Evolutionary conservation across 768 basidiomycete genomes (phyloP).

Genomic region (Punctularia strigosozonata): DNA sequence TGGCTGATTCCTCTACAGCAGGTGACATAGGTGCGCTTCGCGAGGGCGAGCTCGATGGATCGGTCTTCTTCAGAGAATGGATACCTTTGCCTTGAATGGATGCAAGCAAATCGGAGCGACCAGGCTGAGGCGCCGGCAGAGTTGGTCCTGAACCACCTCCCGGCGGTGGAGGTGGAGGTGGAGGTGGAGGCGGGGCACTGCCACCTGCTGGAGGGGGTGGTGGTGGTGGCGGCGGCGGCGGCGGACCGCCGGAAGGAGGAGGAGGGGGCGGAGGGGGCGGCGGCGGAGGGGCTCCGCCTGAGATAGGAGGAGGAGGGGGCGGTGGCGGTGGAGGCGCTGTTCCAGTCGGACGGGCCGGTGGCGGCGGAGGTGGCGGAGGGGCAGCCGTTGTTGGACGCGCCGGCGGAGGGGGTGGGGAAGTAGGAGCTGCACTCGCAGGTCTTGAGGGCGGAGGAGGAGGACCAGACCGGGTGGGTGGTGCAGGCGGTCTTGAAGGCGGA

Average conservation of each 20-base stretch:
- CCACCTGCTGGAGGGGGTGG: slow-evolving; percentile 26
- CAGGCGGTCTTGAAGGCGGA: slow-evolving; percentile 21
- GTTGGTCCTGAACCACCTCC: slow-evolving; percentile 12
- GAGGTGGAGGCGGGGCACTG: slow-evolving; percentile 16
- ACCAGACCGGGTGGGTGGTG: slow-evolving; percentile 21
- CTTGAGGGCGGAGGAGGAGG: slow-evolving; percentile 17
- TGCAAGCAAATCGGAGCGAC: slow-evolving; percentile 55
- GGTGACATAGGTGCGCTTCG: slow-evolving; percentile 22
- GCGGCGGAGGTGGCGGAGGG: slow-evolving; percentile 24
- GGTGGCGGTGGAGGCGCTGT: slow-evolving; percentile 15
- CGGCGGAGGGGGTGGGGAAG: slow-evolving; percentile 25
- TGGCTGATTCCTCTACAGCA: slow-evolving; percentile 19
- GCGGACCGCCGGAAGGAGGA: slow-evolving; percentile 10
- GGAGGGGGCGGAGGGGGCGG: slow-evolving; percentile 33
- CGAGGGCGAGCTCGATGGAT: slow-evolving; percentile 17
- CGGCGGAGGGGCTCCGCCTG: slow-evolving; percentile 19
- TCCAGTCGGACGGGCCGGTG: slow-evolving; percentile 9
- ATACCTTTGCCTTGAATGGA: slow-evolving; percentile 79
- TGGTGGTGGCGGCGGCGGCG: slow-evolving; percentile 33
- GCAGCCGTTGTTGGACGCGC: slow-evolving; percentile 16
- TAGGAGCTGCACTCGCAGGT: slow-evolving; percentile 18
- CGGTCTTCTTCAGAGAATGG: slow-evolving; percentile 53
- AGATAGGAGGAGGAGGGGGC: slow-evolving; percentile 15
- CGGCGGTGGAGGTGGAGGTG: slow-evolving; percentile 32
- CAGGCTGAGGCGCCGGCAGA: slow-evolving; percentile 44